These are phyloP conservation scores for Sapria himalayana DNA, from an alignment of 345 rosid genomes.

Conservation along the genomic window DNA sequence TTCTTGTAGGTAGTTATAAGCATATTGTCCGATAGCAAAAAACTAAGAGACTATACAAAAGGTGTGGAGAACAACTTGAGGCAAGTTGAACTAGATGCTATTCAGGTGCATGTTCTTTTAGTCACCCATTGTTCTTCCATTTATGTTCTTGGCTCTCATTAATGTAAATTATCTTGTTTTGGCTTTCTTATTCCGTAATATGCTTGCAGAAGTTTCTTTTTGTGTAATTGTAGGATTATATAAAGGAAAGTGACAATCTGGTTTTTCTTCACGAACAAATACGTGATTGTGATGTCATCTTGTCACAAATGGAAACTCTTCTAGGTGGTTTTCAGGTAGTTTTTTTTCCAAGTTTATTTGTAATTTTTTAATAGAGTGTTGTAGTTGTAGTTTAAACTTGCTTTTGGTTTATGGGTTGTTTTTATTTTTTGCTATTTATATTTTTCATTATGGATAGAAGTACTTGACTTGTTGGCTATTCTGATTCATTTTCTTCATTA, in stretches of 20 bases:
- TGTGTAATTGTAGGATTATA: slow-evolving; percentile 48
- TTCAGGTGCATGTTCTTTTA: slow-evolving; percentile 32
- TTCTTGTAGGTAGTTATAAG: slow-evolving; percentile 56
- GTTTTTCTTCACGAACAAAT: slow-evolving; percentile 96
- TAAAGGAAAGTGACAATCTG: slow-evolving; percentile 85
- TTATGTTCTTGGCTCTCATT: background rate
- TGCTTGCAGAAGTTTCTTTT: slow-evolving; percentile 1
- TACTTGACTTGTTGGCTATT: too few relatives aligned
- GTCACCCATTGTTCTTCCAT: background rate
- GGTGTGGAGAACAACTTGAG: slow-evolving; percentile 89
- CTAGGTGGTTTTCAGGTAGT: slow-evolving; percentile 91
- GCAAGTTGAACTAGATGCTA: slow-evolving; percentile 80
- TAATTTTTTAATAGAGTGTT: background rate
- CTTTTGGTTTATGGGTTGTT: background rate
- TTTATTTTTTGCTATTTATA: background rate
- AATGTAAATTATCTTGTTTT: too few relatives aligned
- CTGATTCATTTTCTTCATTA: too few relatives aligned
- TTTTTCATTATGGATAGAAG: too few relatives aligned
- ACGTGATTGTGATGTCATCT: slow-evolving; percentile 73
- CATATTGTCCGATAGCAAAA: slow-evolving; percentile 67
- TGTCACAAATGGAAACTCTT: slow-evolving; percentile 93
- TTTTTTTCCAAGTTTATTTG: background rate
- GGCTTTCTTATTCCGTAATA: too few relatives aligned
- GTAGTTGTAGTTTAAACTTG: background rate
- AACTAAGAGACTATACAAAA: slow-evolving; percentile 68